phyloP scores from a whole-genome alignment of 2,329 filamentous ascomycete species.

The Paracorniculantispora psalliotae region DNA sequence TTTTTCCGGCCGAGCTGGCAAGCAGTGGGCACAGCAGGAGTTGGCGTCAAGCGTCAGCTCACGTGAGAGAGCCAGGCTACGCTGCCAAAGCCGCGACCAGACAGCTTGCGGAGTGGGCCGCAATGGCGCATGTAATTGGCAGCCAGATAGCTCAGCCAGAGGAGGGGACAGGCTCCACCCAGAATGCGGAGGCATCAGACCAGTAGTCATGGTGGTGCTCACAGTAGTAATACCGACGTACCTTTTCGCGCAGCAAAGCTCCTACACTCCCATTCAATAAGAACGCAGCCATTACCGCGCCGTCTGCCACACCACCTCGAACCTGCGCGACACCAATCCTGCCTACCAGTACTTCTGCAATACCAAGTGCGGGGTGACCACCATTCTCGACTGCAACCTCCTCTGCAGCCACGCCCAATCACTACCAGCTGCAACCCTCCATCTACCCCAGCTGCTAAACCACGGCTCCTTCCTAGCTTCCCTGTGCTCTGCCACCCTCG shows the following conservation, averaged over 20 bases:
- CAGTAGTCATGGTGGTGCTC: slow-evolving; percentile 4
- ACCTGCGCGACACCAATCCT: neutral
- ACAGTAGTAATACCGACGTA: slow-evolving; percentile 10
- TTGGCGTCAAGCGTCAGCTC: neutral
- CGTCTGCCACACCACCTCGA: slow-evolving; percentile 14
- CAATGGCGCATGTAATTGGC: neutral
- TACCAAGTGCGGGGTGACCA: slow-evolving; percentile 15
- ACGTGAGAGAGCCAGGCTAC: neutral
- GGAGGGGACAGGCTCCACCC: slow-evolving; percentile 7
- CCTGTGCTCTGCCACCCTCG: neutral
- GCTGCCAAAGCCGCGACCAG: neutral
- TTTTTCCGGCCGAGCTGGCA: slow-evolving; percentile 1
- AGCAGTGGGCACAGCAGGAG: neutral
- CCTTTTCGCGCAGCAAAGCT: slow-evolving; percentile 5
- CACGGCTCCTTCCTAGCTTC: slow-evolving; percentile 10
- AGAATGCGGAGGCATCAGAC: slow-evolving; percentile 14
- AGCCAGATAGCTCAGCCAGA: neutral
- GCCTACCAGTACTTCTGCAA: slow-evolving; percentile 12
- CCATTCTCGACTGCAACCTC: slow-evolving; percentile 13
- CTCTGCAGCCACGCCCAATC: slow-evolving; percentile 10
- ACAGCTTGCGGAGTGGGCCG: neutral
- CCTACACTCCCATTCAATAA: slow-evolving; percentile 5
- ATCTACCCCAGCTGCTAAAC: neutral
- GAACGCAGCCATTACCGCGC: slow-evolving; percentile 13
- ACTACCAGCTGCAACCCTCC: slow-evolving; percentile 10